Evolutionary conservation across 352 stramenopile genomes (phyloP).

Genomic region (Aphanomyces stellatus): DNA sequence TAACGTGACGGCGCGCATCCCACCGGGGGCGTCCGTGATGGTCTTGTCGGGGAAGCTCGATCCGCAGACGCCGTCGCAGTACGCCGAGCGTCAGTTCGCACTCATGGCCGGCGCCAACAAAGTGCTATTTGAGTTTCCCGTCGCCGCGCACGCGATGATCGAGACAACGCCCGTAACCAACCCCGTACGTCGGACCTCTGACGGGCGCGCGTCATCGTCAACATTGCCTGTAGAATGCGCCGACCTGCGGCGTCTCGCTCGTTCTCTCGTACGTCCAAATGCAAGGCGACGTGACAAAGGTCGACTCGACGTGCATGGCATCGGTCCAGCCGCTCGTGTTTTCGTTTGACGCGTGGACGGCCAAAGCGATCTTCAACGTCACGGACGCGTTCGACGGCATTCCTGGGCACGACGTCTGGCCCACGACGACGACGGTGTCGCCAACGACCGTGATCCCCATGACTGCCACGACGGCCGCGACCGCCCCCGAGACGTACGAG

Average conservation of each 20-base stretch:
- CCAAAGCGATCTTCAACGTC: background rate
- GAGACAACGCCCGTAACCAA: constrained; percentile 14
- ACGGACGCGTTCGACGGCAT: constrained; percentile 11
- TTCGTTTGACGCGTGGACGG: background rate
- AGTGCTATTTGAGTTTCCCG: constrained; percentile 23
- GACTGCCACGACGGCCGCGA: background rate
- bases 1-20: constrained; percentile 31
- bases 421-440: background rate
- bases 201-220: background rate
- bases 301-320: constrained; percentile 18
- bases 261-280: constrained; percentile 21
- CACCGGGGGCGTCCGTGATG: constrained; percentile 31
- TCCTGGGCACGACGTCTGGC: background rate
- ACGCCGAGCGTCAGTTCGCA: constrained; percentile 23
- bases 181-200: background rate
- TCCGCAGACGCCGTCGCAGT: constrained; percentile 29
- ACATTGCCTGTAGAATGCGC: background rate
- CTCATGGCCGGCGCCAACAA: constrained; percentile 17
- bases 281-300: constrained; percentile 19
- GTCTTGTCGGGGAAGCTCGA: constrained; percentile 41
- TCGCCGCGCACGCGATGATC: constrained; percentile 24
- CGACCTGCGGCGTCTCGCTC: constrained; percentile 22
- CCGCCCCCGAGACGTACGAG: background rate
- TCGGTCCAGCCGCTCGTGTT: constrained; percentile 9
- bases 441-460: background rate